Evolutionary conservation across 208 protist species (phyloP), one percentile per base, ranked within the genome.

Genomic region (Wallacemonas collosoma): DNA sequence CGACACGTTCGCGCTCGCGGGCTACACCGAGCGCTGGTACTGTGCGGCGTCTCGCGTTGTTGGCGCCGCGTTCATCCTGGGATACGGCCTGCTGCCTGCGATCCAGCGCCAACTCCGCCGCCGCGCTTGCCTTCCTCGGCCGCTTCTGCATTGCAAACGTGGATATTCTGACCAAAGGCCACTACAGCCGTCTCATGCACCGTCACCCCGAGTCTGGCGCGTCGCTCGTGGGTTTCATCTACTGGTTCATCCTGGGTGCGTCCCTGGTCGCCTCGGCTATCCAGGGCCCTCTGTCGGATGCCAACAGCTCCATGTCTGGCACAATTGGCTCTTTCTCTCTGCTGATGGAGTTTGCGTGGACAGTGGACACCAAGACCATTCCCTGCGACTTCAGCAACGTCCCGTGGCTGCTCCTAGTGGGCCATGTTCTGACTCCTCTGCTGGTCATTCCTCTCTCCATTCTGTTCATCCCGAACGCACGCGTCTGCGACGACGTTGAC

Each of bases 331-430:
- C 82, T 26, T 0, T 26, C 26, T 26, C 26, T n/a, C 12, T 87
- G 2, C 44, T 94, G 15, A 81, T 93, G 15, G 81, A 88, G 66
- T 9, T 51, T 12, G 50, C 36, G 6, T 82, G 72, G 73, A 58
- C 74, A 8, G 77, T 91, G 17, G 57, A 73, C 44, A 70, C 69
- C 6, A 60, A 55, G 48, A 58, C 69, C 1, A 68, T 51, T 15
- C 83, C 80, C 3, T 94, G 87, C 75, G 79, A 94, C 77, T 96
- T 90, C 76, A 47, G 47, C 64, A 91, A 94, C 69, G 58, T 94
- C 36, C 79, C 68, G 61, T 81, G 68, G 79, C 75, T 94, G 47
- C 40, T 95, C 35, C 11, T 94, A 8, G 56, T 93, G 1, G 78
- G 85, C 11, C 85, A 91, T 71, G 73, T 89, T 44, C n/a, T 82